These are phyloP conservation scores for Boletus insuetus DNA, from an alignment of 768 basidiomycete species.

Conservation along the genomic window DNA sequence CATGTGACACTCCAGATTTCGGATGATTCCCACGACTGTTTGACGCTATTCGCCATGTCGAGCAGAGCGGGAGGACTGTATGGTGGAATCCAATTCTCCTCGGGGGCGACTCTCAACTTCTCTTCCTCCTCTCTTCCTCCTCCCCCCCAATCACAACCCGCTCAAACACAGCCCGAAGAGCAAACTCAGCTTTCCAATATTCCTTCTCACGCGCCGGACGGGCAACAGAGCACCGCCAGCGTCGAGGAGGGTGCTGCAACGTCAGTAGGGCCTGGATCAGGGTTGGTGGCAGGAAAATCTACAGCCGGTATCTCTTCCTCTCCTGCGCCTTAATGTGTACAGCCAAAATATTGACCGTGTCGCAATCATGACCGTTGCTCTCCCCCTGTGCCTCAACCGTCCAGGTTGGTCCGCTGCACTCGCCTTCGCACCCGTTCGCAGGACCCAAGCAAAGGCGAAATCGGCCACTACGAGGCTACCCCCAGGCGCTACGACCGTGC, in stretches of 20 bases:
- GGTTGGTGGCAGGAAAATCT: conserved; percentile 41
- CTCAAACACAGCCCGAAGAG: conserved; percentile 20
- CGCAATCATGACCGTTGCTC: conserved; percentile 32
- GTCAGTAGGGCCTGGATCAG: conserved; percentile 21
- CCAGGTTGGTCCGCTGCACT: conserved; percentile 87
- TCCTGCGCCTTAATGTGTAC: conserved; percentile 37
- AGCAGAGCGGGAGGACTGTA: conserved; percentile 82
- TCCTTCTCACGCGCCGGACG: conserved; percentile 23
- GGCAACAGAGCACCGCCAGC: conserved; percentile 23
- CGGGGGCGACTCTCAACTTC: conserved; percentile 52
- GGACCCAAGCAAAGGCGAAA: conserved; percentile 61
- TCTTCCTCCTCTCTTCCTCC: conserved; percentile 36
- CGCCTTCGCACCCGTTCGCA: conserved; percentile 82
- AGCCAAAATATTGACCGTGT: conserved; percentile 37
- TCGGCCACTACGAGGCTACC: conserved; percentile 32
- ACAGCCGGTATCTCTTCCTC: conserved; percentile 56
- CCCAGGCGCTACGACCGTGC: conserved; percentile 56
- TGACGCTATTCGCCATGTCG: conserved; percentile 50
- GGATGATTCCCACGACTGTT: conserved; percentile 16
- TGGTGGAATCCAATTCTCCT: conserved; percentile 84
- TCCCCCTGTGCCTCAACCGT: background rate
- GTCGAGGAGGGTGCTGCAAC: conserved; percentile 26
- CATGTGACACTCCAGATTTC: too few relatives aligned
- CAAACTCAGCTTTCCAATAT: conserved; percentile 16
- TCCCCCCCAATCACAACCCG: conserved; percentile 17